Evolutionary conservation across 75 land plant genomes (phyloP).

Genomic region (Picea glauca): DNA sequence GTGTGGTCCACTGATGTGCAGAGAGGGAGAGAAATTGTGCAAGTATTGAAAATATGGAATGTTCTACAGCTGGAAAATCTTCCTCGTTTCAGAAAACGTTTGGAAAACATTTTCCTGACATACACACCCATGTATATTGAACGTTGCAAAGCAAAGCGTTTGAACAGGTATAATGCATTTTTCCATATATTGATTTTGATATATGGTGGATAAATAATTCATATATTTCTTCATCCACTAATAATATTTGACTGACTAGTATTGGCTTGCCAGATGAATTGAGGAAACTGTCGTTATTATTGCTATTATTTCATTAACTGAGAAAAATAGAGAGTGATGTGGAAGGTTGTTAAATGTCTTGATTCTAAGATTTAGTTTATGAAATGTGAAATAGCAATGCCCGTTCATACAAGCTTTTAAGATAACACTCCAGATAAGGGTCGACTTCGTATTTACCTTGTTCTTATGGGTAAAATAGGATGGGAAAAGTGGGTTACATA

Average conservation of each 20-base stretch:
- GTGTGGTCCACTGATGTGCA: constrained; percentile 54
- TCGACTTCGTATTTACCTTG: neutral
- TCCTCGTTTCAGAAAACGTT: constrained; percentile 30
- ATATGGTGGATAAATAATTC: no score
- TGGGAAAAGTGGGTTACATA: neutral
- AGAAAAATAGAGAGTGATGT: no score
- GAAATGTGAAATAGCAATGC: no score
- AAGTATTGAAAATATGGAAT: constrained; percentile 69
- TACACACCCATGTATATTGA: constrained; percentile 46
- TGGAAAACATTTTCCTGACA: constrained; percentile 36
- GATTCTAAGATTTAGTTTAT: no score
- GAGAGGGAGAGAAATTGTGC: constrained; percentile 22
- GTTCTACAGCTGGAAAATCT: constrained; percentile 32
- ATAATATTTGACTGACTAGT: no score
- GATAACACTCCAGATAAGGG: neutral
- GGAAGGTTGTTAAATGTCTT: no score
- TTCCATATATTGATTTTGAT: neutral
- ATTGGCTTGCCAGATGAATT: no score
- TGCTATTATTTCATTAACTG: no score
- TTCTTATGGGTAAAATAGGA: neutral
- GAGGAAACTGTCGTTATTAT: no score
- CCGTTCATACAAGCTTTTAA: neutral
- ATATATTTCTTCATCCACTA: no score
- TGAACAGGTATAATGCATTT: neutral
- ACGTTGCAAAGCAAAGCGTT: constrained; percentile 31